These are phyloP conservation scores for Glycine soja DNA, from an alignment of 306 rosid species.

Conservation along the genomic window DNA sequence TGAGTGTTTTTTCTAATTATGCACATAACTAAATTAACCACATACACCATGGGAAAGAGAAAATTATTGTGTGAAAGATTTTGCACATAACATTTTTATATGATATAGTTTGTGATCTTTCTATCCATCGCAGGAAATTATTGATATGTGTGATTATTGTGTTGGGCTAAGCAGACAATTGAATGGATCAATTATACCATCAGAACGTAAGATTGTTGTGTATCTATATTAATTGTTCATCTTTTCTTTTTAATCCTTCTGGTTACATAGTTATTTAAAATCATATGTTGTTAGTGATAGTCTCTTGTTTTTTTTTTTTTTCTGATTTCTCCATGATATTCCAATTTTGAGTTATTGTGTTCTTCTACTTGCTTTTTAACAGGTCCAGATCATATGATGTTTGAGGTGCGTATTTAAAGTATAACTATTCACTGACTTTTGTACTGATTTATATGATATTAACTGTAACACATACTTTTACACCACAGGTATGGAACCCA, in stretches of 20 bases:
- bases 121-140: conserved; percentile 75
- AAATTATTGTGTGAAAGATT: neutral
- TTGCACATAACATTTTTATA: conserved; percentile 5
- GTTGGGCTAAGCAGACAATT: conserved; percentile 96
- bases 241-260: conserved; percentile 24
- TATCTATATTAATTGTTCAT: neutral
- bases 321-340: conserved; percentile 18
- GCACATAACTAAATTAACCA: conserved; percentile 15
- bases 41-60: neutral
- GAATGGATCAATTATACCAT: conserved; percentile 89
- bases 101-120: conserved; percentile 27
- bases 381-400: conserved; percentile 97
- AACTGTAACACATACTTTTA: conserved; percentile 32
- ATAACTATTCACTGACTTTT: conserved; percentile 34
- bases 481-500: conserved; percentile 87
- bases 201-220: conserved; percentile 76
- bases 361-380: conserved; percentile 47
- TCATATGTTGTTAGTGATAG: neutral
- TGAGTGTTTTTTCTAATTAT: conserved; percentile 4
- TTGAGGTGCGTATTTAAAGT: conserved; percentile 66
- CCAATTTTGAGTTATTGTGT: conserved; percentile 23
- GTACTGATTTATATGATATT: neutral
- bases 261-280: neutral
- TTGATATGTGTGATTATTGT: conserved; percentile 95
- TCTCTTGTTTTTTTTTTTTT: conserved; percentile 9